Evolutionary conservation across 2,329 filamentous ascomycete genomes (phyloP).

Genomic region (Fonsecaea pugnacius): DNA sequence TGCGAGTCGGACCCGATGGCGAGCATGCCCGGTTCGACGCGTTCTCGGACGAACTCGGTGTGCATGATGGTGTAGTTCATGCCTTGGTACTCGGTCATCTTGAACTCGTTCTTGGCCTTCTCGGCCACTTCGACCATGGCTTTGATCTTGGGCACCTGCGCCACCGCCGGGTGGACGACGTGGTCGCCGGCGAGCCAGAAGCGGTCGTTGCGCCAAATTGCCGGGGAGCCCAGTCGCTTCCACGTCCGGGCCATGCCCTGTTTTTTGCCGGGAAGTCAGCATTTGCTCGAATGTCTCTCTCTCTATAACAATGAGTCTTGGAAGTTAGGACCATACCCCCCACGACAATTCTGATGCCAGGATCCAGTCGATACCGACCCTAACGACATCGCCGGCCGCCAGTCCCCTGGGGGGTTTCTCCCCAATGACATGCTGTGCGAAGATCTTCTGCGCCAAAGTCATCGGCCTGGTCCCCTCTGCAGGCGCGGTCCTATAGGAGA

Average conservation of each 20-base stretch:
- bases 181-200: conserved; percentile 59
- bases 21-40: conserved; percentile 52
- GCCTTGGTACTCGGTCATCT: conserved; percentile 52
- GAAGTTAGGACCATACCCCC: conserved; percentile 37
- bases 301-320: neutral
- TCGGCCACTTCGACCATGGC: conserved; percentile 47
- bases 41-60: conserved; percentile 52
- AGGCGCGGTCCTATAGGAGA: conserved; percentile 6
- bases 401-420: conserved; percentile 42
- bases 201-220: conserved; percentile 56
- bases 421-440: conserved; percentile 50
- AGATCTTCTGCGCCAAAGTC: conserved; percentile 54
- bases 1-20: conserved; percentile 54
- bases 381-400: conserved; percentile 47
- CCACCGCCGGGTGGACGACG: conserved; percentile 52
- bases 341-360: conserved; percentile 53
- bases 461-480: conserved; percentile 40
- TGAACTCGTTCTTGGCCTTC: conserved; percentile 47
- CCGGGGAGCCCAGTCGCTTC: conserved; percentile 46
- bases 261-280: neutral
- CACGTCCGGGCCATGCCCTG: conserved; percentile 51
- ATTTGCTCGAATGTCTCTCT: too few relatives aligned
- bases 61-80: conserved; percentile 53
- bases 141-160: conserved; percentile 44
- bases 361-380: conserved; percentile 54